Evolutionary conservation across 495 filamentous ascomycete species (phyloP).

Genomic region (Tetracladium marchalianum): DNA sequence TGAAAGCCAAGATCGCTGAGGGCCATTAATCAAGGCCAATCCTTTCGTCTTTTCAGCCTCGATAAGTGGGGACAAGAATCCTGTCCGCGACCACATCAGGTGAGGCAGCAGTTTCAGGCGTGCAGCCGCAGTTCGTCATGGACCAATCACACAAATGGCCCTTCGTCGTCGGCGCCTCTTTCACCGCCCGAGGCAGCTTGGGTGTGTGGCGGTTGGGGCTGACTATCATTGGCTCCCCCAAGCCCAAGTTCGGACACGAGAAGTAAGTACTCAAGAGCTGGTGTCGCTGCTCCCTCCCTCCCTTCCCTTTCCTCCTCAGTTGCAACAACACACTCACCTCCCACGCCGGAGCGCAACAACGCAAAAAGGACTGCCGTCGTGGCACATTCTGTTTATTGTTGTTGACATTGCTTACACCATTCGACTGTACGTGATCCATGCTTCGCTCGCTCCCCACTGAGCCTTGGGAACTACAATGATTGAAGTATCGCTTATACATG

Average conservation of each 20-base stretch:
- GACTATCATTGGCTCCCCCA: too few relatives aligned
- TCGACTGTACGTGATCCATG: not conserved
- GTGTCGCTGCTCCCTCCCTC: not conserved
- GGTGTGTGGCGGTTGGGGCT: too few relatives aligned
- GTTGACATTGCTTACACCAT: not conserved
- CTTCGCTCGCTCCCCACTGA: not conserved
- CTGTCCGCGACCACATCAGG: not conserved
- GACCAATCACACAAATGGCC: constrained; percentile 1
- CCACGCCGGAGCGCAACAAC: not conserved
- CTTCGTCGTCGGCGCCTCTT: not conserved
- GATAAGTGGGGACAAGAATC: not conserved
- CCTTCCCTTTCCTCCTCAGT: too few relatives aligned
- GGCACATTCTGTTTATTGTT: too few relatives aligned
- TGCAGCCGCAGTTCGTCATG: too few relatives aligned
- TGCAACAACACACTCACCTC: not conserved
- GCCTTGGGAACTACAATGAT: not conserved
- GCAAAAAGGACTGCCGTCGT: too few relatives aligned
- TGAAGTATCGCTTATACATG: not conserved
- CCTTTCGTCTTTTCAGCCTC: not conserved
- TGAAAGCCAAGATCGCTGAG: not conserved
- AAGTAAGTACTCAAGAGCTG: not conserved
- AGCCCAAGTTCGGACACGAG: too few relatives aligned
- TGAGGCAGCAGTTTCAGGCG: too few relatives aligned
- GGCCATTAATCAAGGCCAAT: constrained; percentile 3
- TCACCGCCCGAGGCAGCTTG: too few relatives aligned